Base-by-base conservation (phyloP, 1,139 yeast genomes). In the Taphrina deformans region DNA sequence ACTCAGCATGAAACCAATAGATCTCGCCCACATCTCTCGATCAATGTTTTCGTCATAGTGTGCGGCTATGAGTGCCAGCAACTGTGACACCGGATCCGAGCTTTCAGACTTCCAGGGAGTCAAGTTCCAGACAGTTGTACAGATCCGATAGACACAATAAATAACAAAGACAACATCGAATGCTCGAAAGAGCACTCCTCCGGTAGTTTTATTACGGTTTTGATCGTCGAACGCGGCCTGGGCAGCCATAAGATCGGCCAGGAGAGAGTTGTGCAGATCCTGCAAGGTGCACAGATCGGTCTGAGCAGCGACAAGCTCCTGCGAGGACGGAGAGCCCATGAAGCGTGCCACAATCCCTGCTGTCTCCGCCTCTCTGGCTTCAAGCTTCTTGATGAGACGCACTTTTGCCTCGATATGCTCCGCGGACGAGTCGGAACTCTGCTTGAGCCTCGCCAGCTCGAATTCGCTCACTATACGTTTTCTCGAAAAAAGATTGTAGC, bases 121-220 rank as follows among this genome's bases (percentile, higher is more conserved):
- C 21, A 74, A 69, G 16, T 75, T 69, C 6, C 77, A 58, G 44
- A 74, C 69, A 14, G 76, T 84, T 71, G 80, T 83, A 56, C 83
- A 62, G 6, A 87, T 78, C 61, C 90, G 78, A 75, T 87, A 88
- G 45, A 85, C 71, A 75, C 93, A 87, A 76, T 87, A 88, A 7
- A 80, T 65, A 12, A 88, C 82, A 72, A 87, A 85, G 5, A 73
- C 66, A 2, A 71, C 67, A 67, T 76, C 77, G 2, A 74, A 68
- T 31, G 69, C 61, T 21, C 64, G 62, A 60, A 71, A 66, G 14
- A 77, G 33, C 41, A 71, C 66, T 21, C 81, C 81, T 12, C 68
- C 50, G 1, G 72, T 41, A 2, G 81, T 79, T 31, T 69, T 69
- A 1, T 69, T 69, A 33, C 69, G 67, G 27, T 67, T 60, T 66